Evolutionary conservation across 495 filamentous ascomycete genomes (phyloP).

Genomic region (Neurospora pannonica): DNA sequence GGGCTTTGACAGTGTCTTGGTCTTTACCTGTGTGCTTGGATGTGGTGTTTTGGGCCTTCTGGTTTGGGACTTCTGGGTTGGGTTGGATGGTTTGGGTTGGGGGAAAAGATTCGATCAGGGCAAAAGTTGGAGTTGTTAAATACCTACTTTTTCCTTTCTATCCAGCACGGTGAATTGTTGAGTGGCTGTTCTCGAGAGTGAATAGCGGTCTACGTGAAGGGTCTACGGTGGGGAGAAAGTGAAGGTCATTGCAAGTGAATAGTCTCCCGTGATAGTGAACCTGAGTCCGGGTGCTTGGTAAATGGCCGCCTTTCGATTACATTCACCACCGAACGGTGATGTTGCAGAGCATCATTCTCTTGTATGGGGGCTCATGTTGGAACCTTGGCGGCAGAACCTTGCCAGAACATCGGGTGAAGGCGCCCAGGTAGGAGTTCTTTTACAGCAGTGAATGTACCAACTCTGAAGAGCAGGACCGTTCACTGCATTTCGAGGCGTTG

Average conservation of each 20-base stretch:
- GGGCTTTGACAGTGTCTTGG: not conserved
- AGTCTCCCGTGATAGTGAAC: not conserved
- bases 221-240: not conserved
- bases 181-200: not conserved
- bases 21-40: not conserved
- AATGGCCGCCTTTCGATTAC: not conserved
- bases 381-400: not conserved
- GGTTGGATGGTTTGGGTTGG: not conserved
- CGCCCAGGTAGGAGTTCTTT: not conserved
- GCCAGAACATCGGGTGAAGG: not conserved
- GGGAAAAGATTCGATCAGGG: not conserved
- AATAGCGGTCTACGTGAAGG: not conserved
- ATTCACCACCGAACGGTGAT: not conserved
- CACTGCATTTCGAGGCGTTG: not conserved
- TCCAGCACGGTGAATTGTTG: not conserved
- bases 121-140: not conserved
- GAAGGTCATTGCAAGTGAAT: not conserved
- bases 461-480: not conserved
- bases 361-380: not conserved
- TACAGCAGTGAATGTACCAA: not conserved
- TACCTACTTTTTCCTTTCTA: not conserved
- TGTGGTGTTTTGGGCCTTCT: not conserved
- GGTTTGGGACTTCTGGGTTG: not conserved
- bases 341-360: not conserved
- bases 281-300: not conserved